phyloP scores from a whole-genome alignment of 2,329 filamentous ascomycete genomes.

The Aureobasidium leucospermi region DNA sequence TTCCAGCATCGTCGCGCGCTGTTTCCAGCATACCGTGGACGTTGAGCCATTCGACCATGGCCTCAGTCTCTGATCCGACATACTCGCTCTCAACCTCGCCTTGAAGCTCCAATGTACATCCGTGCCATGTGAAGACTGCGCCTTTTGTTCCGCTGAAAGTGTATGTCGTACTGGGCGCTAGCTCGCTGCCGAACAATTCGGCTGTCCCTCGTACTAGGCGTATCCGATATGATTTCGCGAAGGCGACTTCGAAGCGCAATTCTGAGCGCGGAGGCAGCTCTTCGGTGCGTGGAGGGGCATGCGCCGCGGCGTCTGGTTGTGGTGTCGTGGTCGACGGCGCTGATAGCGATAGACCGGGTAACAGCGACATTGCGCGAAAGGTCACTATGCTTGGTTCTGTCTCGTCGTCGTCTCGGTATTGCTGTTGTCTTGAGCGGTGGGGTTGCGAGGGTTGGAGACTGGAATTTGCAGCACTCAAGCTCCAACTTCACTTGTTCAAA shows the following conservation, averaged over 20 bases:
- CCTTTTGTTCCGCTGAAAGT: conserved; percentile 74
- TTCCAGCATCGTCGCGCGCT: conserved; percentile 53
- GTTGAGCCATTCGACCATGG: conserved; percentile 70
- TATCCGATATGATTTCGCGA: conserved; percentile 30
- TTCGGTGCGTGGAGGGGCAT: conserved; percentile 30
- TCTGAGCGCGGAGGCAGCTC: conserved; percentile 40
- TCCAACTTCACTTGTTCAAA: neutral
- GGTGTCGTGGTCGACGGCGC: conserved; percentile 19
- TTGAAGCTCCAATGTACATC: conserved; percentile 75
- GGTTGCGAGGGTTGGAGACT: neutral
- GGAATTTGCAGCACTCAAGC: neutral
- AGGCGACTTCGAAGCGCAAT: conserved; percentile 34
- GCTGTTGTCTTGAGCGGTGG: neutral
- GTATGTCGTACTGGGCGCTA: conserved; percentile 73
- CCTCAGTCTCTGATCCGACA: conserved; percentile 67
- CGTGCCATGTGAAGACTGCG: conserved; percentile 87
- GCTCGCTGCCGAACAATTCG: conserved; percentile 91
- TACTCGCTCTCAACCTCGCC: conserved; percentile 63
- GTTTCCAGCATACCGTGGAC: conserved; percentile 79
- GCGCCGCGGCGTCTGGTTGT: conserved; percentile 18
- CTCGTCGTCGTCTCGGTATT: neutral
- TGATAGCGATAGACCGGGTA: conserved; percentile 41
- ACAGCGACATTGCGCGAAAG: conserved; percentile 9
- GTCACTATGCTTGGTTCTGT: neutral
- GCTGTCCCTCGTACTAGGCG: conserved; percentile 73